Base-by-base conservation (phyloP, 495 filamentous ascomycete genomes). In the Clohesyomyces aquaticus region DNA sequence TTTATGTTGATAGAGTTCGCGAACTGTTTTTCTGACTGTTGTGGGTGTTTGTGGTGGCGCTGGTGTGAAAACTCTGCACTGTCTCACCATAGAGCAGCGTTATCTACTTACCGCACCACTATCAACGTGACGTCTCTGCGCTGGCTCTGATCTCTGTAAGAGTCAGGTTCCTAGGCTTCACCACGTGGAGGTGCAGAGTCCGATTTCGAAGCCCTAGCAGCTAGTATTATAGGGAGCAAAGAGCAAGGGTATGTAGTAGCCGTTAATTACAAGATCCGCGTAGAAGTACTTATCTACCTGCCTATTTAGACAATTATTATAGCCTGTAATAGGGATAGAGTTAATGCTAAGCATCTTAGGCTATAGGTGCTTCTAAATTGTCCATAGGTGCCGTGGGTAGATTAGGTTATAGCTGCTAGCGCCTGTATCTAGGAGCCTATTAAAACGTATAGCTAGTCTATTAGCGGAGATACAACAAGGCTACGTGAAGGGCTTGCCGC, bases 391-490 rank as follows among this genome's bases (percentile, higher is more conserved):
- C 32, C 14, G 6, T 6, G 32, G 32, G 14, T 38, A 14, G 32
- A 38, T 6, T 6, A 38, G 32, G 32, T 38, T 47, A n/a, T n/a
- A 47, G 43, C 43, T 47, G 43, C 43, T 47, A 9, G 43, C 43
- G n/a, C 43, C 43, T 6, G 43, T 47, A n/a, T 47, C 19, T 9
- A 47, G 8, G 19, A 47, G 43, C 8, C 43, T 18, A 22, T 47
- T 16, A 6, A 47, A n/a, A 6, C 19, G 8, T 4, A 47, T 47
- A n/a, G 43, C 43, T 47, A 18, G 6, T 18, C 43, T n/a, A n/a
- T 22, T 22, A 18, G 43, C 19, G 19, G 43, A 47, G 43, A 47
- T 47, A n/a, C 43, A n/a, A n/a, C 43, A 47, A n/a, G 43, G 43
- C 43, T 9, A 6, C 19, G 43, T 47, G 43, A 47, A 47, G 6